Percentiles rank a stretch among this genome's conserved stretches.
phyloP scores from a whole-genome alignment of 192 early-diverging fungal genomes.

The Mortierella alpina region DNA sequence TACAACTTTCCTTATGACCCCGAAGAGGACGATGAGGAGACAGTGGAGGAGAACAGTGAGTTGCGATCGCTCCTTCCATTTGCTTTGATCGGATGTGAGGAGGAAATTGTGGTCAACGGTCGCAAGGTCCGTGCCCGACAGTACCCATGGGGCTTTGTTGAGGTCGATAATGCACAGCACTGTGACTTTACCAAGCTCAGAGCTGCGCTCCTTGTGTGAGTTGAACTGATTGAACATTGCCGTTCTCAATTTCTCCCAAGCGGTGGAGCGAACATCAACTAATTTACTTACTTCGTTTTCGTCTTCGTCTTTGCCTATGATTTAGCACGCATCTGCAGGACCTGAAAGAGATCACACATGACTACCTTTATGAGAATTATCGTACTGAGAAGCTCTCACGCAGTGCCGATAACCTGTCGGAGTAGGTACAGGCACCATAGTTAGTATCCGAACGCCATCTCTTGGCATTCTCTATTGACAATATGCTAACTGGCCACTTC shows the following conservation, averaged over 20 bases:
- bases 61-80: conserved; percentile 94
- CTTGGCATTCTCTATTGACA: neutral
- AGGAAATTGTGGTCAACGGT: conserved; percentile 86
- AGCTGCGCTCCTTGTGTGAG: conserved; percentile 83
- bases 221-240: neutral
- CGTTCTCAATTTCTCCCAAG: neutral
- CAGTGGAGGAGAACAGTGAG: conserved; percentile 97
- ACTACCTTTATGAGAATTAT: conserved; percentile 94
- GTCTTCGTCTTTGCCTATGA: neutral
- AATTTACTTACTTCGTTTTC: neutral
- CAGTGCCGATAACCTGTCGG: conserved; percentile 39
- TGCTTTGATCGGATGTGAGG: conserved; percentile 94
- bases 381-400: conserved; percentile 88
- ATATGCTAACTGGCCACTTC: neutral
- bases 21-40: conserved; percentile 99
- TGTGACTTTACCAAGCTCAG: conserved; percentile 95
- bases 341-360: conserved; percentile 96
- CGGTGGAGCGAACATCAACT: too few relatives aligned
- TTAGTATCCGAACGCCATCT: neutral
- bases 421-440: conserved; percentile 43
- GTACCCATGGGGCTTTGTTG: conserved; percentile 97
- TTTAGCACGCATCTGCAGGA: conserved; percentile 95
- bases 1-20: conserved; percentile 97
- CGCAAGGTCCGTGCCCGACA: conserved; percentile 89
- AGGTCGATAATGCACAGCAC: conserved; percentile 97